phyloP scores from a whole-genome alignment of 345 rosid genomes.

The Brassica napus region Da-Ae NC_063446.1:60924501-60925000 shows the following conservation, averaged over 20 bases:
- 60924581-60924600: not conserved
- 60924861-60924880: too few species aligned
- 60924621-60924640: not conserved
- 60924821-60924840: not conserved
- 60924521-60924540: not conserved
- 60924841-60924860: not conserved
- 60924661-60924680: not conserved
- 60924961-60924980: not conserved
- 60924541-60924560: too few species aligned
- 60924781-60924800: not conserved
- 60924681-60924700: not conserved
- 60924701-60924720: not conserved
- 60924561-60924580: not conserved
- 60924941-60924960: too few species aligned
- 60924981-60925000: not conserved
- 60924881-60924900: too few species aligned
- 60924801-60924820: not conserved
- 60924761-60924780: not conserved
- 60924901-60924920: not conserved
- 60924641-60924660: not conserved
- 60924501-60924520: not conserved
- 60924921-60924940: not conserved
- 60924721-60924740: not conserved
- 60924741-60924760: not conserved
- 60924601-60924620: not conserved